Evolutionary conservation across 352 stramenopile genomes (phyloP), one percentile per base, ranked within the genome.

Genomic region (Phytophthora litchii): DNA sequence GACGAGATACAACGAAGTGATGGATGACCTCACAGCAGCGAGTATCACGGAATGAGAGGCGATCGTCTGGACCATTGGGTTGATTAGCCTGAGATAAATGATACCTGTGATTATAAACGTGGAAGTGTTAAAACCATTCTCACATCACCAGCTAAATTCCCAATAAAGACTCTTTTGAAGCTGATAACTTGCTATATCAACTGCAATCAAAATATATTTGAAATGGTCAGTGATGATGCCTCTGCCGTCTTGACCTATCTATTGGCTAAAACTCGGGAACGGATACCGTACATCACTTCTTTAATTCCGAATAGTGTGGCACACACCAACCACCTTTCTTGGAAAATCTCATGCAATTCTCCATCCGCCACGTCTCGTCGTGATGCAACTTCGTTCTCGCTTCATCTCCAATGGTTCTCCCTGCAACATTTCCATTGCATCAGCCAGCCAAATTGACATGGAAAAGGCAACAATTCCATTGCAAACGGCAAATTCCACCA

Each of bases 351-450:
- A 27, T 27, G 23, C 23, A 27, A 27, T 27, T 27, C 23, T 27
- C 23, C 23, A 27, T 27, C 23, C 23, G 23, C 23, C 23, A 27
- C 23, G 23, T 27, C 23, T 5, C 23, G 3, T 27, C 23, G 23
- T 27, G 3, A 68, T 68, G 60, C 60, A 62, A 19, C 60, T 68
- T 29, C 60, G 60, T 16, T 59, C 60, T 3, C 60, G 46, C n/a
- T 31, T 36, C 16, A 17, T 51, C 11, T 37, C 29, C 21, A 25
- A 10, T n/a, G n/a, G n/a, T 16, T 25, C 29, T 19, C 44, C 27
- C 40, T 35, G 23, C 23, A 27, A 5, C 21, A 6, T 17, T 14
- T 13, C 6, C 41, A 1, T 1, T 23, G 4, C 23, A 27, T 27
- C n/a, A n/a, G n/a, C 23, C 23, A 27, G 3, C 23, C 23, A 27